Evolutionary conservation across 2,329 filamentous ascomycete genomes (phyloP), one percentile per base, ranked within the genome.

Genomic region (Tolypocladium guangdongense): DNA sequence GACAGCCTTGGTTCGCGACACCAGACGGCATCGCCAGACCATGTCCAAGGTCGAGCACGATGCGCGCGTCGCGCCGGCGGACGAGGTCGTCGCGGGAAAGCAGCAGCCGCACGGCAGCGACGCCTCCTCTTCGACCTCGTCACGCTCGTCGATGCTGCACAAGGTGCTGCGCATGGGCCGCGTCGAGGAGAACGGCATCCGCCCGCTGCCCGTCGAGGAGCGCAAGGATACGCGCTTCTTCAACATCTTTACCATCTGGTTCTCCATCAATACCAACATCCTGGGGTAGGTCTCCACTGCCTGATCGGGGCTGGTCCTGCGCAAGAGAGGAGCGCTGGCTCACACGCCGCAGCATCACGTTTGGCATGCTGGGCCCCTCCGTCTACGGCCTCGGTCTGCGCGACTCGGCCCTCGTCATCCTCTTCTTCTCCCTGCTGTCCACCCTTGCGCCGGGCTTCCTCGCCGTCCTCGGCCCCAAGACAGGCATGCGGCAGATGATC

Each of bases 401-500:
- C 46, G 77, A 83, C 57, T 74, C 76, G 18, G 66, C 78, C 1
- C 69, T 86, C 14, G 70, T 84, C 35, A 84, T 86, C 48, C 63
- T 86, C 47, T 86, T 86, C 69, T 85, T 86, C 65, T 77, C 74
- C 12, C 64, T 85, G 20, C 58, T 84, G 30, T 78, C 77, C 1
- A 77, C 77, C 0, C 55, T 76, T 7, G 69, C 77, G 0, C 77
- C 81, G 0, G 81, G 78, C 3, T 83, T 78, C 59, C 68, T 85
- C 30, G 75, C 75, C 43, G 82, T 77, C 0, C 66, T 83, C 50
- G 81, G 82, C 0, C 79, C 82, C 4, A 78, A 77, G 65, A 84
- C 81, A 11, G 83, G 82, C 43, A 78, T 86, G 74, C 74, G 82
- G 18, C 82, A 85, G 65, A 82, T 86, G 74, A 76, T 86, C 8